These are phyloP conservation scores for Cladosporium sp. DNA, from an alignment of 2,329 filamentous ascomycete species.

Conservation along the genomic window DNA sequence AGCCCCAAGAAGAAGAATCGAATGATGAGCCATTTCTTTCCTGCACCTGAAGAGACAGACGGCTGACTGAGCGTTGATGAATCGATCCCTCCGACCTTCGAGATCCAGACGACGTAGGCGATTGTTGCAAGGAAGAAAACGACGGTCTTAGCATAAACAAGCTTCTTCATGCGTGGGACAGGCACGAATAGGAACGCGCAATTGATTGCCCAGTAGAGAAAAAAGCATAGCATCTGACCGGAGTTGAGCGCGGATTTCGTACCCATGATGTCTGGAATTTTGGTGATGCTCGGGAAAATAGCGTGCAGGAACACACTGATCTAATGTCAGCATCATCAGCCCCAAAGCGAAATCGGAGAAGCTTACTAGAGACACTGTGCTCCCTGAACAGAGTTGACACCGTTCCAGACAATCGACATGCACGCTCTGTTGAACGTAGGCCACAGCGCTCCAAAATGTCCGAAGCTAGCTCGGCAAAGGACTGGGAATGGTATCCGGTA, in stretches of 20 bases:
- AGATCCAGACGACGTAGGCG: constrained; percentile 1
- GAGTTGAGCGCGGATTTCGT: constrained; percentile 9
- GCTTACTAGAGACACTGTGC: constrained; percentile 2
- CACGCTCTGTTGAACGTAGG: constrained; percentile 6
- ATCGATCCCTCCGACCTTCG: not conserved
- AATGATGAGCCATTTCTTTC: constrained; percentile 7
- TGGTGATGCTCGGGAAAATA: constrained; percentile 1
- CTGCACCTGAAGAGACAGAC: not conserved
- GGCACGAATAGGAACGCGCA: constrained; percentile 4
- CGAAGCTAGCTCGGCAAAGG: constrained; percentile 74
- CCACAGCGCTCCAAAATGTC: constrained; percentile 4
- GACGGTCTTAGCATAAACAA: not conserved
- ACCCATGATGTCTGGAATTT: not conserved
- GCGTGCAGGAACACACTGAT: constrained; percentile 3
- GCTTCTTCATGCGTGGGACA: constrained; percentile 8
- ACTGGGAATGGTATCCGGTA: constrained; percentile 93
- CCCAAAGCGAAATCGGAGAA: accelerated
- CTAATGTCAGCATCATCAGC: not conserved
- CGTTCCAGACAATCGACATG: constrained; percentile 7
- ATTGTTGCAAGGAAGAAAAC: constrained; percentile 8
- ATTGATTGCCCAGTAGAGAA: not conserved
- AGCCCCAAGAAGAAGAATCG: not conserved
- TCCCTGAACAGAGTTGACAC: not conserved
- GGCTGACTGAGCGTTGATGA: not conserved
- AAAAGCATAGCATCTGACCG: constrained; percentile 5